Conservation (phyloP, 345 rosid species). For the Populus simonii region DNA sequence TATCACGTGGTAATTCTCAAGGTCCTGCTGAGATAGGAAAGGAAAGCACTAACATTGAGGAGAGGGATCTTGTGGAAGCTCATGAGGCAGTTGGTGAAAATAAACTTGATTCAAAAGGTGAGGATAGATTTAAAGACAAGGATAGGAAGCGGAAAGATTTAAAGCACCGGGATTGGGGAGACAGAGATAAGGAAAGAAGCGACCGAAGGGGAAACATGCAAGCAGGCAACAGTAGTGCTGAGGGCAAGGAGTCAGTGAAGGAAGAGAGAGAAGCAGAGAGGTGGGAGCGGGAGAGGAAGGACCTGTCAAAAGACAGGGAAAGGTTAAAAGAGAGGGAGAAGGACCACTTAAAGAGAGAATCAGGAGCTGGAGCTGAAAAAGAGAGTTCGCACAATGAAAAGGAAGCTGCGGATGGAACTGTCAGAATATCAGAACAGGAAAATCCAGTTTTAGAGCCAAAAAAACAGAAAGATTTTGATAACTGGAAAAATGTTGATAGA, state of each 20-base stretch:
- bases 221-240: conserved; percentile 49
- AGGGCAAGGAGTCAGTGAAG: conserved; percentile 59
- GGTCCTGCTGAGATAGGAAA: conserved; percentile 53
- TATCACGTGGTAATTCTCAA: conserved; percentile 50
- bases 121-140: conserved; percentile 84
- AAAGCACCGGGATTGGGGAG: conserved; percentile 84
- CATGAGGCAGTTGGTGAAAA: conserved; percentile 88
- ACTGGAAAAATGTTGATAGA: conserved; percentile 60
- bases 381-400: conserved; percentile 59
- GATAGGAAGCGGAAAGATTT: conserved; percentile 85
- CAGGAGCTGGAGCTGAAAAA: conserved; percentile 61
- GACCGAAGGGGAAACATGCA: conserved; percentile 65
- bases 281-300: conserved; percentile 88
- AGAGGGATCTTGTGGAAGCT: conserved; percentile 50
- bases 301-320: conserved; percentile 63
- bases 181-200: conserved; percentile 82
- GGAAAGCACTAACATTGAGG: conserved; percentile 55
- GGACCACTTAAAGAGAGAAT: conserved; percentile 61
- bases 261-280: conserved; percentile 84
- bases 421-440: conserved; percentile 60
- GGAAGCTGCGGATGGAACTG: conserved; percentile 65
- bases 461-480: conserved; percentile 70
- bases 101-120: conserved; percentile 72
- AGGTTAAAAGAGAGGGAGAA: conserved; percentile 77
- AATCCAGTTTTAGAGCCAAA: conserved; percentile 52